phyloP scores from a whole-genome alignment of 2,329 filamentous ascomycete genomes.

The Penicillium brevicompactum region DNA sequence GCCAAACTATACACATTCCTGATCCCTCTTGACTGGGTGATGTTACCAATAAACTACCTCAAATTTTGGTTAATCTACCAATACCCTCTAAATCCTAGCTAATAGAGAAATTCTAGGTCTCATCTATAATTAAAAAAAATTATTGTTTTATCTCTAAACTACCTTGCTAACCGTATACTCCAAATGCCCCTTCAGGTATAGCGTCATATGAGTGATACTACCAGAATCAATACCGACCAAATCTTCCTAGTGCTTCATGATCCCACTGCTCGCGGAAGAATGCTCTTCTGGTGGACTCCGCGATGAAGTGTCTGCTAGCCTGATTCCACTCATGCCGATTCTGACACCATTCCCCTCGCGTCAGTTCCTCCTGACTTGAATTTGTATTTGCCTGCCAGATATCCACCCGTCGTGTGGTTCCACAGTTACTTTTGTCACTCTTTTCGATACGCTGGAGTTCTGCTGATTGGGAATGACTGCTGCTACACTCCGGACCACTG shows the following conservation, averaged over 20 bases:
- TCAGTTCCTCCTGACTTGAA: neutral
- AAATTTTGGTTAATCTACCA: neutral
- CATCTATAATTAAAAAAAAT: too few species aligned
- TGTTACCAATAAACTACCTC: neutral
- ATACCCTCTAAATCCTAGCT: neutral
- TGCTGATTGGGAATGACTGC: neutral
- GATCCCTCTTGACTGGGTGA: too few species aligned
- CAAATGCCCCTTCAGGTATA: neutral
- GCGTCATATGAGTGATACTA: neutral
- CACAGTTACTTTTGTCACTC: neutral
- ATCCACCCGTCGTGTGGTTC: neutral
- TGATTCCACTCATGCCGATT: neutral
- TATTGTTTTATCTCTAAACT: too few species aligned
- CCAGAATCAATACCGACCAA: neutral
- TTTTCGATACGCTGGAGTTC: neutral
- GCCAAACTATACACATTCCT: slow-evolving; percentile 6
- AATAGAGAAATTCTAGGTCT: too few species aligned
- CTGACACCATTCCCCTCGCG: neutral
- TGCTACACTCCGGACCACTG: neutral
- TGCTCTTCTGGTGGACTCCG: neutral
- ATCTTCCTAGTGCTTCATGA: neutral
- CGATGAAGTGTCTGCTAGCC: neutral
- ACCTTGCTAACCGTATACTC: too few species aligned
- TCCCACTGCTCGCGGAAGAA: neutral
- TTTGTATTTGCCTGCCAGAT: neutral